Base-by-base conservation (phyloP, 768 basidiomycete genomes). In the Strobilomyces confusus region DNA sequence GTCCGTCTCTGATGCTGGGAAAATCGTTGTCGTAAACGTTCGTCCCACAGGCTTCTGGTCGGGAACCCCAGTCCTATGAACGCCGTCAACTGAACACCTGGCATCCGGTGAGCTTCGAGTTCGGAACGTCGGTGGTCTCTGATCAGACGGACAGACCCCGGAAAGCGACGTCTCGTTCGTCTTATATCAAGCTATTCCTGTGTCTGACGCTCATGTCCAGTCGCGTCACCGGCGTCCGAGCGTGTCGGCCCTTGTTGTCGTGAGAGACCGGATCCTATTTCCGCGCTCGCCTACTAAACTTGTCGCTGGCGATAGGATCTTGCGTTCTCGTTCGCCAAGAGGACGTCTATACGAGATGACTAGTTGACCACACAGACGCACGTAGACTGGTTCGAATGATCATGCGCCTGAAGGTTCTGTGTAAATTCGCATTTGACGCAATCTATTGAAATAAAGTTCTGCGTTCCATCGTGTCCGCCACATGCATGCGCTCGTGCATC, bases 221-320 rank as follows among this genome's bases (percentile, higher is more conserved):
- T 26, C 41, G 49, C 46, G 26, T 44, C 54, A 57, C 19, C 57
- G 34, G 32, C 58, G 54, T 34, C 22, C 54, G 37, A 70, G 56
- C 52, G 43, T 57, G 45, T 58, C 63, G 17, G 57, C 54, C 23
- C 55, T 70, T 6, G 30, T 61, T 44, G 34, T 67, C 30, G 68
- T 70, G 51, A 58, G 68, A n/a, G 17, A 30, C 12, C 13, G 9
- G 20, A 26, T 9, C 2, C 8, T 43, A 3, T 43, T 29, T 40
- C 22, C 23, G 17, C 13, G 23, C 9, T 26, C 25, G 17, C 5
- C 7, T n/a, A 15, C 37, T 58, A 22, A 68, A n/a, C n/a, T n/a
- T n/a, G n/a, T n/a, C n/a, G n/a, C 15, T n/a, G 13, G 26, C n/a
- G n/a, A 47, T 41, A 69, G 66, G 66, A 66, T 9, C 63, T 69